Conservation (phyloP, 2,329 filamentous ascomycete genomes). For the Aspergillus carbonarius region DNA sequence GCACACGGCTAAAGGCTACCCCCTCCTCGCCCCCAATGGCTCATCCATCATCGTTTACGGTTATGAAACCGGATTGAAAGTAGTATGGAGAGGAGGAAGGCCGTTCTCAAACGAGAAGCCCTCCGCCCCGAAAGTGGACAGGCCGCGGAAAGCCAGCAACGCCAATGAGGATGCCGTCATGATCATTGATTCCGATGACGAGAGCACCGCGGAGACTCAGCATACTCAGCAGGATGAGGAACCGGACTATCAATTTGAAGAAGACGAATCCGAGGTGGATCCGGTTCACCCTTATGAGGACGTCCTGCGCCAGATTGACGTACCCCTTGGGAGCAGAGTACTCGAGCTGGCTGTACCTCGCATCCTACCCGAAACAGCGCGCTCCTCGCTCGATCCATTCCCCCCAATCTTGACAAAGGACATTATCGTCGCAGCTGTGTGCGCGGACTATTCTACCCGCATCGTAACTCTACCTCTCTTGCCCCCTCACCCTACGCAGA, state of each 20-base stretch:
- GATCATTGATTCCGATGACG: constrained; percentile 58
- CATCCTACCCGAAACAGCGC: constrained; percentile 44
- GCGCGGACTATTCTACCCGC: constrained; percentile 57
- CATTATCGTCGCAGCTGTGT: constrained; percentile 56
- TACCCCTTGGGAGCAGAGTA: constrained; percentile 55
- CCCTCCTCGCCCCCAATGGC: constrained; percentile 58
- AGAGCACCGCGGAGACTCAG: constrained; percentile 42
- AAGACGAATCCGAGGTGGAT: constrained; percentile 58
- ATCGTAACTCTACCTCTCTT: constrained; percentile 56
- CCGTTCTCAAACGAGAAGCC: constrained; percentile 42
- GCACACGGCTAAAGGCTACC: constrained; percentile 58
- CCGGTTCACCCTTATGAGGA: constrained; percentile 54
- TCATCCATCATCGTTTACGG: constrained; percentile 62
- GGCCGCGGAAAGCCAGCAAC: constrained; percentile 22
- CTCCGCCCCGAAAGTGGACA: constrained; percentile 25
- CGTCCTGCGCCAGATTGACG: constrained; percentile 56
- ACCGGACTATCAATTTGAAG: constrained; percentile 47
- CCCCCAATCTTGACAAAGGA: constrained; percentile 50
- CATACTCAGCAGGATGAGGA: constrained; percentile 21
- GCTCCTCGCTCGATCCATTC: constrained; percentile 43
- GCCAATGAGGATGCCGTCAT: constrained; percentile 48
- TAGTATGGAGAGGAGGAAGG: constrained; percentile 61
- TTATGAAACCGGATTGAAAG: constrained; percentile 56
- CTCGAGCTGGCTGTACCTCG: constrained; percentile 51
- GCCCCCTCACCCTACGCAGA: constrained; percentile 49